Base-by-base conservation (phyloP, 768 basidiomycete genomes). In the Pleurotus tuoliensis region DNA sequence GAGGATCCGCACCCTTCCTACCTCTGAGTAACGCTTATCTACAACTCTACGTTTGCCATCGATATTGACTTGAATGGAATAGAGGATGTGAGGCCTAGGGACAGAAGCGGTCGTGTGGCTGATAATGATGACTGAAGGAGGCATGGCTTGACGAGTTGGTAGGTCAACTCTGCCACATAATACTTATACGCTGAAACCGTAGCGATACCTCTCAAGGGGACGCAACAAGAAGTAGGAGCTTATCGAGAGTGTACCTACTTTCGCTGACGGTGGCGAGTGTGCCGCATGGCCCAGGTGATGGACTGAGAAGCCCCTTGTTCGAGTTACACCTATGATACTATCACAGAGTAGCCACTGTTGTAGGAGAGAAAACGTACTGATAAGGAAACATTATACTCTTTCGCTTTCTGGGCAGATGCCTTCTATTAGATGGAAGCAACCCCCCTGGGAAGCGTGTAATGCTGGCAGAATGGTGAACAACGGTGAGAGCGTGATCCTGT, bases 11-110 rank as follows among this genome's bases (percentile, higher is more conserved):
- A 16, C n/a, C 8, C 11, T 45, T 54, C 65, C 20, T 62, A 79
- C 79, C 65, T 81, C 76, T 1, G 81, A 82, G 65, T 77, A 81
- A 44, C 78, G 68, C 24, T 72, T 66, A 30, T 73, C 59, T 1
- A 68, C 61, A 27, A 63, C 61, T 18, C 65, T 65, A 22, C 66
- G 68, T 24, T 64, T 72, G 15, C 75, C 77, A 46, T 69, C 66
- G 3, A 67, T 59, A 24, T 58, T 69, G 34, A 74, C 73, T 49
- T 76, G 65, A 37, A 81, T 52, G 47, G 66, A 64, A 61, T 81
- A 82, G 34, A 79, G 66, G 59, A 82, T 71, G 58, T 81, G 80
- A 8, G 79, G 76, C 24, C 69, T 66, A 34, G 80, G 78, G 8
- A 58, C 63, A 15, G 79, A 80, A 47, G 74, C 67, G 18, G 79